A percentile compares a stretch with the other conserved stretches of the same genome.
Evolutionary conservation across 2,329 filamentous ascomycete species (phyloP).

Genomic region (Talaromyces piceae): DNA sequence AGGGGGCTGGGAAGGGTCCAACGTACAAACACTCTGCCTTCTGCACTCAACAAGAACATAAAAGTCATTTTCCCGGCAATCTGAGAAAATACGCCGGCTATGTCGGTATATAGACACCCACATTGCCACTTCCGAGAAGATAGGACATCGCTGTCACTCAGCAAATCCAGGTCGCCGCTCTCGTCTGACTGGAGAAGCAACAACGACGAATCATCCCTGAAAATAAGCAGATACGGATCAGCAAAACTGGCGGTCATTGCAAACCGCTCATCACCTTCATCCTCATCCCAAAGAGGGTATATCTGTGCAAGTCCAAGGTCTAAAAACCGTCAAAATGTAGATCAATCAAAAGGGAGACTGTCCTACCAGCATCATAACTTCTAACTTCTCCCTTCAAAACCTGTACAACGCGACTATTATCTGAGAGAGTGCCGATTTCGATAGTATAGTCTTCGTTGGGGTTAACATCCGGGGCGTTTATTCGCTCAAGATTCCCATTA

Average conservation of each 20-base stretch:
- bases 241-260: conserved; percentile 75
- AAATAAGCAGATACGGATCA: conserved; percentile 76
- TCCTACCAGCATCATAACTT: conserved; percentile 80
- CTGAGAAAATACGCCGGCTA: conserved; percentile 45
- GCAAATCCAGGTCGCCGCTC: conserved; percentile 76
- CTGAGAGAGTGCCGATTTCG: conserved; percentile 76
- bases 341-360: background rate
- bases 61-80: conserved; percentile 47
- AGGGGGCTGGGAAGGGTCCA: background rate
- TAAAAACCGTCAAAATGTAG: conserved; percentile 26
- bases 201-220: conserved; percentile 76
- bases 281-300: conserved; percentile 84
- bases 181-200: conserved; percentile 72
- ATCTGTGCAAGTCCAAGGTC: conserved; percentile 87
- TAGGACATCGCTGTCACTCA: conserved; percentile 56
- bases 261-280: conserved; percentile 67
- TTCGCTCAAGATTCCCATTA: conserved; percentile 64
- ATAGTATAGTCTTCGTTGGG: conserved; percentile 79
- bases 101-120: conserved; percentile 74
- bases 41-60: conserved; percentile 68
- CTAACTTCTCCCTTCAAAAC: conserved; percentile 79
- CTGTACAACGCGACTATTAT: conserved; percentile 74
- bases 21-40: conserved; percentile 68
- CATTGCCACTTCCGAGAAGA: conserved; percentile 68
- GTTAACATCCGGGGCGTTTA: conserved; percentile 84